These are phyloP conservation scores for Elaeis guineensis DNA, from an alignment of 176 grass and related monocot genomes.

Conservation along the genomic window DNA sequence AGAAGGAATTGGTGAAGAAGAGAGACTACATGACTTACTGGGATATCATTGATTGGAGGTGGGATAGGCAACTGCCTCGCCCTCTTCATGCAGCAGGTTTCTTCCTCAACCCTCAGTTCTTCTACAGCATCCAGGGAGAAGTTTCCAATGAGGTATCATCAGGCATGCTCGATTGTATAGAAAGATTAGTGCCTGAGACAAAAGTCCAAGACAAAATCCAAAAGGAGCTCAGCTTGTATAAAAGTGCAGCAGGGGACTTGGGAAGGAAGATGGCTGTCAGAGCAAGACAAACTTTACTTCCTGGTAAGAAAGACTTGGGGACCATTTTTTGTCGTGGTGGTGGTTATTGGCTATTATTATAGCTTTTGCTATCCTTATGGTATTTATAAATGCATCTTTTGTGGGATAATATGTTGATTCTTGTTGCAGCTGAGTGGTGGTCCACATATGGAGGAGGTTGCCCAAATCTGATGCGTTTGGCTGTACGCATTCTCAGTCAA, in stretches of 20 bases:
- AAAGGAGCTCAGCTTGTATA: conserved; percentile 74
- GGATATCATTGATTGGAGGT: conserved; percentile 84
- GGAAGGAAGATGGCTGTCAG: conserved; percentile 81
- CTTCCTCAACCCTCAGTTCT: conserved; percentile 87
- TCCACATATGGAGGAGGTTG: conserved; percentile 77
- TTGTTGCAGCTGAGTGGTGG: conserved; percentile 81
- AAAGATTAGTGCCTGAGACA: conserved; percentile 68
- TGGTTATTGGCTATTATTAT: too few species aligned
- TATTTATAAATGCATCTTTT: too few species aligned
- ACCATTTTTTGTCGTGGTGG: too few species aligned
- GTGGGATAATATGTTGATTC: not conserved
- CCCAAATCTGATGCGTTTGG: conserved; percentile 64
- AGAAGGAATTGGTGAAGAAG: conserved; percentile 65
- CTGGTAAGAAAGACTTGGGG: conserved; percentile 38
- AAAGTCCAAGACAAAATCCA: conserved; percentile 93
- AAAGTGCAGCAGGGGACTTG: conserved; percentile 65
- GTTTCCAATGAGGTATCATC: conserved; percentile 71
- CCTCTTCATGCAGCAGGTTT: conserved; percentile 78
- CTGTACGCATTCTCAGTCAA: conserved; percentile 81
- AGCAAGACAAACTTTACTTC: conserved; percentile 73
- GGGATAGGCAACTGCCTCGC: conserved; percentile 39
- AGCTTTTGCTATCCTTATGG: too few species aligned
- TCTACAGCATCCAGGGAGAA: conserved; percentile 57
- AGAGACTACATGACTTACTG: conserved; percentile 53
- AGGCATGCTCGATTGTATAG: conserved; percentile 79